These are phyloP conservation scores for Xylariaceae sp. DNA, from an alignment of 2,329 filamentous ascomycete species.

Conservation along the genomic window DNA sequence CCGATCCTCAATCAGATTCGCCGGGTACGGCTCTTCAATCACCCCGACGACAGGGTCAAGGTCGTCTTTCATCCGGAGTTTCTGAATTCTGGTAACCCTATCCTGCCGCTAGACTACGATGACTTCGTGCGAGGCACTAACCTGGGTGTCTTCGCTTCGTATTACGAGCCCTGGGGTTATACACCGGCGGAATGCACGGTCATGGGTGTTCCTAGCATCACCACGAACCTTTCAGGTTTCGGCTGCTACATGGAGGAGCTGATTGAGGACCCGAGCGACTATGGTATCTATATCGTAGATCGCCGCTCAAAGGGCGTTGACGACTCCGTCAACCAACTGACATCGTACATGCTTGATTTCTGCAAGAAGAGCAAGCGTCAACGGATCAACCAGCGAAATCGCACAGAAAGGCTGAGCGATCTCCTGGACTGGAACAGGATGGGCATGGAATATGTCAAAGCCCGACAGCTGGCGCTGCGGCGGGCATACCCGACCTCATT, in stretches of 20 bases:
- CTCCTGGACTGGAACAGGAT: conserved; percentile 98
- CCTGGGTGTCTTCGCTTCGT: conserved; percentile 90
- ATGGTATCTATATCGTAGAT: conserved; percentile 98
- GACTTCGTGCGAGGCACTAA: conserved; percentile 98
- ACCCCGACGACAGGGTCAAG: conserved; percentile 91
- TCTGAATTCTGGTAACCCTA: conserved; percentile 89
- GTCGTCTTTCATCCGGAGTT: conserved; percentile 98
- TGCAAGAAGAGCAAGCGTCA: conserved; percentile 88
- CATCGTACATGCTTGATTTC: conserved; percentile 90
- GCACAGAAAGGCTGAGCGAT: conserved; percentile 90
- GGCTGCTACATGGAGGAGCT: conserved; percentile 99
- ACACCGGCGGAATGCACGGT: conserved; percentile 97
- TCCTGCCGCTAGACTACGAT: conserved; percentile 93
- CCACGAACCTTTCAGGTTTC: conserved; percentile 94
- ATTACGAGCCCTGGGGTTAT: conserved; percentile 99
- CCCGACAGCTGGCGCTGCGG: conserved; percentile 82
- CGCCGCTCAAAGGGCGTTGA: conserved; percentile 92
- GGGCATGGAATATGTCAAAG: conserved; percentile 99
- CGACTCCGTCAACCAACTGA: conserved; percentile 93
- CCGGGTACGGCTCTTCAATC: conserved; percentile 94
- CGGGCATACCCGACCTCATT: conserved; percentile 89
- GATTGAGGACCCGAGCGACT: conserved; percentile 96
- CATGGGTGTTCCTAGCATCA: conserved; percentile 98
- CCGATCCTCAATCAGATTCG: conserved; percentile 94
- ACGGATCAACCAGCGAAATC: conserved; percentile 97